Conservation (phyloP, 2,329 filamentous ascomycete genomes). For the Colletotrichum orchidophilum region DNA sequence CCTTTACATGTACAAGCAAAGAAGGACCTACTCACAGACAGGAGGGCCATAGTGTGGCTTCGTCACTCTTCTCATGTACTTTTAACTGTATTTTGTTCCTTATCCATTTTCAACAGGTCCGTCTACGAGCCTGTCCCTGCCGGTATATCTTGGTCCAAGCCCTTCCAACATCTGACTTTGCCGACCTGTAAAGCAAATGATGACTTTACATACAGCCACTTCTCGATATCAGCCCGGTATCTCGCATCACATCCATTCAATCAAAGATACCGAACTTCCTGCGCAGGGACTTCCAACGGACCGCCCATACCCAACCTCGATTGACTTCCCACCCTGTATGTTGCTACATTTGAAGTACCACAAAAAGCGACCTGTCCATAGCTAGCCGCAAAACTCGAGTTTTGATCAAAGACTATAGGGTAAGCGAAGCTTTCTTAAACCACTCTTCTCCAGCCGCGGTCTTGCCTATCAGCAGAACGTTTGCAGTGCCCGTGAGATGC, state of each 20-base stretch:
- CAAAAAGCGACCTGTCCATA: not conserved
- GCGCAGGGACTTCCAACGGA: constrained; percentile 7
- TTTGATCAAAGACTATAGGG: not conserved
- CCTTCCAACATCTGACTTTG: not conserved
- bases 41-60: not conserved
- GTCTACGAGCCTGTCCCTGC: not conserved
- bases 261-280: constrained; percentile 2
- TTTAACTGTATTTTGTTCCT: not conserved
- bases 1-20: too few species aligned
- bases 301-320: not conserved
- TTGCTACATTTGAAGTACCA: not conserved
- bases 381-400: not conserved
- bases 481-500: not conserved
- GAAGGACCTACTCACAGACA: not conserved
- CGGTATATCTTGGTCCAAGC: not conserved
- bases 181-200: not conserved
- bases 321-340: not conserved
- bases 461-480: too few species aligned
- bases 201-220: not conserved
- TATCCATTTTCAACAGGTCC: not conserved
- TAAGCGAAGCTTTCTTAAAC: not conserved
- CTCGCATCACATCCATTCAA: not conserved
- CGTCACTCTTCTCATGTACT: not conserved
- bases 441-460: not conserved
- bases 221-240: not conserved